Percentiles rank a stretch among this genome's conserved stretches.
Conservation (phyloP, 2,329 filamentous ascomycete species). For the Trichoderma koningiopsis region DNA sequence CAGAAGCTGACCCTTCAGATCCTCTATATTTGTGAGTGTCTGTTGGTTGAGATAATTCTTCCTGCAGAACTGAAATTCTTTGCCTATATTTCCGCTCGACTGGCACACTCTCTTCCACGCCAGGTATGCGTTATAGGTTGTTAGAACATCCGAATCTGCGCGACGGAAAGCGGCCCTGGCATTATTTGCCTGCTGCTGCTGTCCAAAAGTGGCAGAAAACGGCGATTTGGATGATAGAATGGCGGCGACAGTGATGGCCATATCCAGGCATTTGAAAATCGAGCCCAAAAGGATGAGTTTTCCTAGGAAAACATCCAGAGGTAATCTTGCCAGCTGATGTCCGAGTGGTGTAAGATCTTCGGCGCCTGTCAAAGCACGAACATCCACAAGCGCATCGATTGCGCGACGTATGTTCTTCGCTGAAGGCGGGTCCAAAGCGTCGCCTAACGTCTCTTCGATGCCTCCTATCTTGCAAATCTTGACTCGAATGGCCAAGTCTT, state of each 20-base stretch:
- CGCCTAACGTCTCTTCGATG: constrained; percentile 84
- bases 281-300: constrained; percentile 87
- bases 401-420: constrained; percentile 91
- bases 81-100: constrained; percentile 60
- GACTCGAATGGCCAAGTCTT: constrained; percentile 92
- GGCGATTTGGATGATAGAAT: constrained; percentile 94
- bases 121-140: constrained; percentile 89
- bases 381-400: constrained; percentile 90
- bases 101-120: constrained; percentile 84
- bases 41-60: constrained; percentile 94
- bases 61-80: constrained; percentile 87
- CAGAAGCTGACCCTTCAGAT: constrained; percentile 89
- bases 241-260: constrained; percentile 86
- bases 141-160: constrained; percentile 88
- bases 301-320: constrained; percentile 90
- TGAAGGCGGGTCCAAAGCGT: constrained; percentile 87
- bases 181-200: constrained; percentile 78
- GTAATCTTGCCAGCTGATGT: constrained; percentile 81
- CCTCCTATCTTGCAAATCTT: constrained; percentile 96
- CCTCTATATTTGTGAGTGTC: constrained; percentile 88
- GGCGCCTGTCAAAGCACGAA: constrained; percentile 76
- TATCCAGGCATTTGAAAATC: constrained; percentile 89
- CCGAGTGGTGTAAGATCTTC: constrained; percentile 90
- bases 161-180: constrained; percentile 78
- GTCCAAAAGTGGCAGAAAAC: constrained; percentile 83